A percentile compares a stretch with the other conserved stretches of the same genome.
phyloP scores from a whole-genome alignment of 208 protist genomes.

The Crithidia mellificae region DNA sequence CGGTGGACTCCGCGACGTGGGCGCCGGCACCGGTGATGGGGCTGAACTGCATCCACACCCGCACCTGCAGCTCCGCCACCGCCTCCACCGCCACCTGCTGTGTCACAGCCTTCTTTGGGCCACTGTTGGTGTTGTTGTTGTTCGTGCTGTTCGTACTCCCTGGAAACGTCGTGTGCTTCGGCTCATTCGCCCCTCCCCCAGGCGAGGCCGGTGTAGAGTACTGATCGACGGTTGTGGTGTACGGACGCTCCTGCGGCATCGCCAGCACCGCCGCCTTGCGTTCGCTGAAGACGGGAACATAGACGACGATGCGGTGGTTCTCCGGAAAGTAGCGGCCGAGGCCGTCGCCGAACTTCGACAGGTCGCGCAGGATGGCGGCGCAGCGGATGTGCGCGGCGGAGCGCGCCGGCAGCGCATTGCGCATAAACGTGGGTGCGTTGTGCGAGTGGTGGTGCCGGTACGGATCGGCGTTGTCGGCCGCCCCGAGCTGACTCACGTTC shows the following conservation, averaged over 20 bases:
- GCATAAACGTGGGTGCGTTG: slow-evolving; percentile 39
- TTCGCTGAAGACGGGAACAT: slow-evolving; percentile 47
- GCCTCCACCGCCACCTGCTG: slow-evolving; percentile 35
- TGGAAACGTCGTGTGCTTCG: background rate
- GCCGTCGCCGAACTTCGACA: slow-evolving; percentile 56
- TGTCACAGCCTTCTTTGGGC: slow-evolving; percentile 8
- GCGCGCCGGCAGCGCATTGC: slow-evolving; percentile 25
- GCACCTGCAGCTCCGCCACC: slow-evolving; percentile 34
- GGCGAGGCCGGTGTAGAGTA: background rate
- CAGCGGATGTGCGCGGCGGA: slow-evolving; percentile 25
- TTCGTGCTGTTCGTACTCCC: background rate
- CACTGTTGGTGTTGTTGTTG: background rate
- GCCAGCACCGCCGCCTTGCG: slow-evolving; percentile 24
- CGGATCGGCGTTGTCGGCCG: slow-evolving; percentile 14
- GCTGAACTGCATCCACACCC: slow-evolving; percentile 33
- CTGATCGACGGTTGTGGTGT: slow-evolving; percentile 24
- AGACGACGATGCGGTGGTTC: slow-evolving; percentile 30
- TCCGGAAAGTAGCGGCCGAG: slow-evolving; percentile 29
- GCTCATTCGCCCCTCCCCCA: background rate
- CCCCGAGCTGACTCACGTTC: slow-evolving; percentile 35
- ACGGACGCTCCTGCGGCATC: slow-evolving; percentile 26
- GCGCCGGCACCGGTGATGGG: background rate
- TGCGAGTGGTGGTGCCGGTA: slow-evolving; percentile 41
- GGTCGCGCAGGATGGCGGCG: slow-evolving; percentile 43
- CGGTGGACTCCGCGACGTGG: background rate